A percentile compares a stretch with the other conserved stretches of the same genome.
Conservation (phyloP, 2,329 filamentous ascomycete species). For the Aspergillus sp. region DNA sequence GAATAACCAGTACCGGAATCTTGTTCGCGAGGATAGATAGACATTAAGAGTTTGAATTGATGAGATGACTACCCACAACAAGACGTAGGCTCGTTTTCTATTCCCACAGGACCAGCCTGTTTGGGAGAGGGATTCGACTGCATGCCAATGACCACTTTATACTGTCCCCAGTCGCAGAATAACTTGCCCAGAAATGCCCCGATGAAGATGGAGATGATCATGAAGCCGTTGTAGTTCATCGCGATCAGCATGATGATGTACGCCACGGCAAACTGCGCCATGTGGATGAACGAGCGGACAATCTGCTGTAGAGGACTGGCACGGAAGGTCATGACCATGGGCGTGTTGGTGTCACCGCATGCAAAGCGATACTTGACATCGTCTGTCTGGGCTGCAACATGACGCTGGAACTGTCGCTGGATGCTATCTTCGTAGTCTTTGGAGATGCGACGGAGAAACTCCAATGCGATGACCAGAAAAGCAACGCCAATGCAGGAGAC, state of each 20-base stretch:
- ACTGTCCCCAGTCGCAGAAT: no score
- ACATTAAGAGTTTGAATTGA: no score
- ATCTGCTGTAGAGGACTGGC: constrained; percentile 63
- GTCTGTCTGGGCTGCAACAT: no score
- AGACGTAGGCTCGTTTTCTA: no score
- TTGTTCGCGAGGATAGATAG: constrained; percentile 11
- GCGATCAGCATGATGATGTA: constrained; percentile 72
- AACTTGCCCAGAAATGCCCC: constrained; percentile 70
- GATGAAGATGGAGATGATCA: constrained; percentile 77
- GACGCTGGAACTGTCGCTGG: constrained; percentile 34
- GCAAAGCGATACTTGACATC: not conserved
- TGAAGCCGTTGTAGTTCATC: constrained; percentile 66
- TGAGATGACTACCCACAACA: no score
- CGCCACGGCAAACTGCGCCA: constrained; percentile 66
- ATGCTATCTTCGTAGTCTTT: constrained; percentile 71
- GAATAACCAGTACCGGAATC: constrained; percentile 15
- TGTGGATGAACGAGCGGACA: constrained; percentile 62
- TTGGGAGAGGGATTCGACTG: no score
- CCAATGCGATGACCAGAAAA: constrained; percentile 67
- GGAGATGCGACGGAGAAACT: constrained; percentile 64
- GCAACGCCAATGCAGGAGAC: constrained; percentile 75
- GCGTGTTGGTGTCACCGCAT: not conserved
- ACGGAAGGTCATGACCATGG: constrained; percentile 29
- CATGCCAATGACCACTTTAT: no score
- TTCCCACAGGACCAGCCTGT: no score